Percentiles rank a stretch among this genome's conserved stretches.
Evolutionary conservation across 1,284 basidiomycete species (phyloP).

Genomic region (Earliella scabrosa): DNA sequence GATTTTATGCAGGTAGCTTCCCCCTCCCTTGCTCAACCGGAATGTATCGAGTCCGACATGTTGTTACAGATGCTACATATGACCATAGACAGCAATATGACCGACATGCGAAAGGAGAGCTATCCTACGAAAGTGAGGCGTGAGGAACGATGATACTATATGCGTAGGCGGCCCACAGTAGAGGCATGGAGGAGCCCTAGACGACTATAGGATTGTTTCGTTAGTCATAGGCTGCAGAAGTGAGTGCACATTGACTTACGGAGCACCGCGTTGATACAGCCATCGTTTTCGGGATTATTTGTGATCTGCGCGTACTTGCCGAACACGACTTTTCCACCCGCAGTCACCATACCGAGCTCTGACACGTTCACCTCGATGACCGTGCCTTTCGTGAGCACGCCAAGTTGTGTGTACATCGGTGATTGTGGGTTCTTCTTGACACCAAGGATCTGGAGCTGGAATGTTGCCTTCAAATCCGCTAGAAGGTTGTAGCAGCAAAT

Average conservation of each 20-base stretch:
- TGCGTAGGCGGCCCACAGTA: no score
- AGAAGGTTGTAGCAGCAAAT: conserved; percentile 16
- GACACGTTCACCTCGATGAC: conserved; percentile 99
- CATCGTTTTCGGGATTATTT: conserved; percentile 96
- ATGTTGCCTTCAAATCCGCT: conserved; percentile 98
- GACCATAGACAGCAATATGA: conserved; percentile 14
- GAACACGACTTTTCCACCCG: conserved; percentile 93
- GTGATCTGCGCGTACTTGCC: conserved; percentile 97
- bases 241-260: conserved; percentile 51
- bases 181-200: conserved; percentile 6
- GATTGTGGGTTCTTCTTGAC: conserved; percentile 99
- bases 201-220: conserved; percentile 13
- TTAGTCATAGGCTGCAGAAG: not conserved
- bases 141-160: not conserved
- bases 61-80: conserved; percentile 23
- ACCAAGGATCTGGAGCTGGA: conserved; percentile 97
- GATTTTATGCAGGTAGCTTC: no score
- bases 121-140: conserved; percentile 6
- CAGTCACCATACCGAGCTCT: conserved; percentile 98
- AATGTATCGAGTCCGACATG: no score
- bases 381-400: conserved; percentile 98
- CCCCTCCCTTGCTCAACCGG: no score
- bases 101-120: conserved; percentile 4
- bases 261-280: conserved; percentile 94
- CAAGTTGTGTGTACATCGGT: conserved; percentile 94